Base-by-base conservation (phyloP, 2,329 filamentous ascomycete genomes). In the Curvularia spicifera region DNA sequence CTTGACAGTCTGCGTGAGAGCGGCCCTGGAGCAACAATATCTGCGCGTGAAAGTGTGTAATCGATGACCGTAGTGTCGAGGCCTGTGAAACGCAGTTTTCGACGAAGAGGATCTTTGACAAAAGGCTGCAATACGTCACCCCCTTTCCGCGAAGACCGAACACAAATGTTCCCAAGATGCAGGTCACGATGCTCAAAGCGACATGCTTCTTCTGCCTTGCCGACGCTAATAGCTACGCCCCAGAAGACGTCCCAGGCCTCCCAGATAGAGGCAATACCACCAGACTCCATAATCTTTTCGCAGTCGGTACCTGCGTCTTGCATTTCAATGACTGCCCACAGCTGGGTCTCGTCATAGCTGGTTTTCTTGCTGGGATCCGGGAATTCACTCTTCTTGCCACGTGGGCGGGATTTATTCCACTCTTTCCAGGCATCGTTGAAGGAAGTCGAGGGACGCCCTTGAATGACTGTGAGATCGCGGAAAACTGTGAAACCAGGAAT, bases 251-350 rank as follows among this genome's bases (percentile, higher is more conserved):
- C 87, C 78, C 85, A 88, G 2, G 84, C 79, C 60, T 74, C 71
- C 76, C 76, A 81, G 51, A 82, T 71, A 15, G 70, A 70, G 35
- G 72, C 68, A 24, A 78, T 64, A 42, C 77, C 74, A 10, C 71
- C 72, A 29, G 60, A 49, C 22, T 73, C 70, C 69, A 76, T 72
- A n/a, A 75, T 56, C 56, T 76, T 77, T 29, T 73, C 71, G 35
- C 87, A 76, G 65, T 88, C 85, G 20, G 77, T 82, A 2, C 87
- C 87, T 0, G 87, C 87, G 67, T 89, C 84, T 66, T 86, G 83
- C 87, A 89, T 89, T 65, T 89, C 87, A 12, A 89, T 78, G 13
- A 88, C 82, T 0, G 85, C 84, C 85, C 86, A 89, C 2, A 88
- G 76, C 68, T 88, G 85, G 4, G 80, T 78, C 40, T 83, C 80